These are phyloP conservation scores for Xylaria sp. DNA, from an alignment of 2,329 filamentous ascomycete genomes.

Conservation along the genomic window DNA sequence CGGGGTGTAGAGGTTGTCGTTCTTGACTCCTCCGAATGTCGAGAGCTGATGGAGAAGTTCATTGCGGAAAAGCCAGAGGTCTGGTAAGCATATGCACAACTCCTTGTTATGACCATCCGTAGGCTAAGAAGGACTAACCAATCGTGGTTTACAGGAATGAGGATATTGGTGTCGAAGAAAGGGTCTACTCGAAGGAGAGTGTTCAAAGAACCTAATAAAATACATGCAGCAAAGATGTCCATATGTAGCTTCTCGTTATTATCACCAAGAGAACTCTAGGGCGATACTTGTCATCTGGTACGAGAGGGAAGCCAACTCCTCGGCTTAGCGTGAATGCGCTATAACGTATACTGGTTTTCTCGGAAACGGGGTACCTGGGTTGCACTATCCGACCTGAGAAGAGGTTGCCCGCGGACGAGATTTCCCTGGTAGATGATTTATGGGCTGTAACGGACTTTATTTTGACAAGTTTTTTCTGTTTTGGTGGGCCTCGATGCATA, in stretches of 20 bases:
- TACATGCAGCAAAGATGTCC: not conserved
- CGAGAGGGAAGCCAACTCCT: not conserved
- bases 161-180: constrained; percentile 49
- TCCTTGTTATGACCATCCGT: not conserved
- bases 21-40: constrained; percentile 72
- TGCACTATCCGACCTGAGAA: not conserved
- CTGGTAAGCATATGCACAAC: constrained; percentile 63
- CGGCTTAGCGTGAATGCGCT: not conserved
- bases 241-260: not conserved
- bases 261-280: not conserved
- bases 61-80: constrained; percentile 77
- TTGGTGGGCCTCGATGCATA: not conserved
- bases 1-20: constrained; percentile 80
- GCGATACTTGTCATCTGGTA: not conserved
- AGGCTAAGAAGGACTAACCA: not conserved
- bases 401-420: not conserved
- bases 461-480: not conserved
- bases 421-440: not conserved
- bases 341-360: not conserved
- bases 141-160: constrained; percentile 43
- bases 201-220: constrained; percentile 11
- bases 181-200: constrained; percentile 47
- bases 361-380: not conserved
- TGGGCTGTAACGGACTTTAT: not conserved
- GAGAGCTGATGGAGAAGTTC: constrained; percentile 76